Conservation (phyloP, 345 rosid species). For the Citrus medica region DNA sequence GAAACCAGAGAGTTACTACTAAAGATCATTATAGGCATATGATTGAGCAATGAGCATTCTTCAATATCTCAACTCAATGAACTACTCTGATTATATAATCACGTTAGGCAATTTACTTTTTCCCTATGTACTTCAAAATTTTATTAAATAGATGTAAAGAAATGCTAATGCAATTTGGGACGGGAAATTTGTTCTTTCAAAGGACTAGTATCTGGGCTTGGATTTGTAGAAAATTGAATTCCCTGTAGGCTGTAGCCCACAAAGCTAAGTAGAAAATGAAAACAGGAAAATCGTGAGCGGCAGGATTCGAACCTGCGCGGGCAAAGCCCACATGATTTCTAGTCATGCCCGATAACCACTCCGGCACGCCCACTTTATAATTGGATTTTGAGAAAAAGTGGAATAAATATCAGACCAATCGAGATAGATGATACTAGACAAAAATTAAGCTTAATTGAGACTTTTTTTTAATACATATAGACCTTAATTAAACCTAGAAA, state of each 20-base stretch:
- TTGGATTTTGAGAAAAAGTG: too few species aligned
- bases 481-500: too few species aligned
- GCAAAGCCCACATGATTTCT: slow-evolving; percentile 90
- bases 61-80: not conserved
- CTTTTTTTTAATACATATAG: too few species aligned
- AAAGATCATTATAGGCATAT: slow-evolving; percentile 33
- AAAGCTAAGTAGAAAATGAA: too few species aligned
- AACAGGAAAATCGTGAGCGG: slow-evolving; percentile 33
- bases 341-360: slow-evolving; percentile 91
- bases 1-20: slow-evolving; percentile 29
- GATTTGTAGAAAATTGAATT: not conserved
- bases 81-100: not conserved
- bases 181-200: not conserved
- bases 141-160: too few species aligned
- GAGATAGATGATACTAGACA: too few species aligned
- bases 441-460: too few species aligned
- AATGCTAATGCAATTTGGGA: too few species aligned
- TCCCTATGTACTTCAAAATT: not conserved
- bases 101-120: not conserved
- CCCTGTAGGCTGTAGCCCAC: too few species aligned
- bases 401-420: too few species aligned
- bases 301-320: slow-evolving; percentile 93
- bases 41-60: not conserved
- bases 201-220: not conserved
- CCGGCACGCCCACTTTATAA: slow-evolving; percentile 48